Conservation (phyloP, 352 stramenopile species). For the Pseudoperonospora humuli region DNA sequence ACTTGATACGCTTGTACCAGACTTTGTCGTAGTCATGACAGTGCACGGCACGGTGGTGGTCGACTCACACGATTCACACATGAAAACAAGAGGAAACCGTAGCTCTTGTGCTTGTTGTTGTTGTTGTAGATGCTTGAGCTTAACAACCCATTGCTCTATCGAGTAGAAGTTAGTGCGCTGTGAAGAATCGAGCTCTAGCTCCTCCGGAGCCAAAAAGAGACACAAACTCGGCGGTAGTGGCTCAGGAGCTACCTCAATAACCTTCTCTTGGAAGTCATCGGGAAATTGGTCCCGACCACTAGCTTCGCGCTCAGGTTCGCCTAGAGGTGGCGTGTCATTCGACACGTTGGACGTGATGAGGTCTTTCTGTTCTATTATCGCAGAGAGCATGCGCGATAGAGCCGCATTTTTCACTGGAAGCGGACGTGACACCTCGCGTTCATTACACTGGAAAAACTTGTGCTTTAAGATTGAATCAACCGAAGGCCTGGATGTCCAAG, state of each 20-base stretch:
- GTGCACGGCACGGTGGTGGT: slow-evolving; percentile 18
- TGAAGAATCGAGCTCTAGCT: slow-evolving; percentile 24
- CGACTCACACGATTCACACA: slow-evolving; percentile 42
- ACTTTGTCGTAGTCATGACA: slow-evolving; percentile 17
- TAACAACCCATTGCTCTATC: slow-evolving; percentile 37
- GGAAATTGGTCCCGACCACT: slow-evolving; percentile 11
- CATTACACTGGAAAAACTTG: slow-evolving; percentile 22
- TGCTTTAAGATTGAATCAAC: slow-evolving; percentile 33
- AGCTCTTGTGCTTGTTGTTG: slow-evolving; percentile 31
- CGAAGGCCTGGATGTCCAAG: slow-evolving; percentile 30
- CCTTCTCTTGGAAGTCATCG: background rate
- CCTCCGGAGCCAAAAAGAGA: slow-evolving; percentile 46
- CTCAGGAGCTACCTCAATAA: slow-evolving; percentile 10
- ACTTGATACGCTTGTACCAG: slow-evolving; percentile 21
- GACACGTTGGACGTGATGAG: background rate
- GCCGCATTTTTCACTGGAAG: slow-evolving; percentile 8
- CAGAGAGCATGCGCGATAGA: slow-evolving; percentile 11
- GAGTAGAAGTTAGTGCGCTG: slow-evolving; percentile 22
- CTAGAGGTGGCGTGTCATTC: background rate
- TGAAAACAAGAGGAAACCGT: slow-evolving; percentile 47
- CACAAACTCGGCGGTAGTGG: slow-evolving; percentile 45
- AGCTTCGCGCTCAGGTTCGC: slow-evolving; percentile 15
- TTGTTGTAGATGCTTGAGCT: slow-evolving; percentile 33
- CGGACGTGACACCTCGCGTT: slow-evolving; percentile 14
- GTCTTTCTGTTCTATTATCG: slow-evolving; percentile 18